Evolutionary conservation across 1,284 basidiomycete genomes (phyloP), one percentile per base, ranked within the genome.

Genomic region (Gomphus bonarii): DNA sequence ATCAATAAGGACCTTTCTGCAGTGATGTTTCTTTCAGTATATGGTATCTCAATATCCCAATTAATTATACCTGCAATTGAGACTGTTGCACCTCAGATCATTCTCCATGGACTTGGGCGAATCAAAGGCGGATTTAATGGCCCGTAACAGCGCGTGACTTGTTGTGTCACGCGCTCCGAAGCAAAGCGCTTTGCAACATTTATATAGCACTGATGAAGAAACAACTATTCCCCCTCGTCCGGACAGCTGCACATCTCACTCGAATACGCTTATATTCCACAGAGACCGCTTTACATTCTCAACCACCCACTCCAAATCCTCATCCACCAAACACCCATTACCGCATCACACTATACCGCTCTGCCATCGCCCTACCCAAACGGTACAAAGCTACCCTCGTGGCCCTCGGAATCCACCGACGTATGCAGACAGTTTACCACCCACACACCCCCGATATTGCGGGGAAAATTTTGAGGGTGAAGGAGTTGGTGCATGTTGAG

Each of bases 401-500:
- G 20, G 79, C 88, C 0, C 79, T 94, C 1, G 91, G 91, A 0
- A 75, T 94, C 54, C 85, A 87, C 68, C 74, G 85, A 60, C 80
- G 91, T 31, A 77, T 87, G 70, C 88, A 91, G 65, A 91, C 85
- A 0, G 89, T 93, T 38, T 93, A 85, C 68, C 85, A 88, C 60
- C 71, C 73, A 7, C 86, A 91, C 62, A 76, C 76, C 0, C 81
- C 84, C 0, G 85, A 86, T 59, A 76, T 81, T 22, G 91, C 90
- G 0, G 91, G 91, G 25, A 89, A 88, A 67, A 89, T 94, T 53
- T 74, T 94, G 42, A 72, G 73, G 12, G 81, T 93, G 58, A 94
- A 94, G 75, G 91, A 94, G n/a, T 73, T 94, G 36, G 78, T 94
- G n/a, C 81, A 85, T 65, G 91, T 93, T 55, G 79, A 87, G 66